phyloP scores from a whole-genome alignment of 2,329 filamentous ascomycete species.

The Drechslerella stenobrocha region DNA sequence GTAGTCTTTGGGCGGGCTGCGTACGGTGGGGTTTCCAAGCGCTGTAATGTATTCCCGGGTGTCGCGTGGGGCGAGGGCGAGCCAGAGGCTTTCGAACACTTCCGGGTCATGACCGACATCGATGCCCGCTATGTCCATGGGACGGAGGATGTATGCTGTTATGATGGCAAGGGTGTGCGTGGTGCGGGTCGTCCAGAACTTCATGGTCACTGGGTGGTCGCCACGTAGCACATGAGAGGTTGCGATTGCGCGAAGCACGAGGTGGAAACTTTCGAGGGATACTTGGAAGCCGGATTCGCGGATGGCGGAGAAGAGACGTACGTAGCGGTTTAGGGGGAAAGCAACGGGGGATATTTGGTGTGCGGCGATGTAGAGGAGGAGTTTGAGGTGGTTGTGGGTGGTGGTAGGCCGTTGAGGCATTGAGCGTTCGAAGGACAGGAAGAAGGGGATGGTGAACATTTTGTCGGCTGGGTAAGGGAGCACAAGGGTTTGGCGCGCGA shows the following conservation, averaged over 20 bases:
- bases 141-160: constrained; percentile 23
- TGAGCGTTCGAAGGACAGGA: constrained; percentile 56
- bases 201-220: constrained; percentile 23
- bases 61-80: constrained; percentile 32
- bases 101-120: constrained; percentile 42
- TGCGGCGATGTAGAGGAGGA: constrained; percentile 44
- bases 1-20: constrained; percentile 5
- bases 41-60: constrained; percentile 28
- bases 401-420: constrained; percentile 34
- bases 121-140: constrained; percentile 37
- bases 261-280: constrained; percentile 48
- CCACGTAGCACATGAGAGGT: constrained; percentile 30
- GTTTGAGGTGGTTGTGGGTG: constrained; percentile 47
- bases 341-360: constrained; percentile 23
- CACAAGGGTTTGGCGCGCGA: constrained; percentile 24
- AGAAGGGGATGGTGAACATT: constrained; percentile 56
- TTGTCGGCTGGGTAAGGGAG: constrained; percentile 56
- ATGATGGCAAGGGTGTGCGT: constrained; percentile 29
- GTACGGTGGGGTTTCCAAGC: constrained; percentile 9
- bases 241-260: constrained; percentile 47
- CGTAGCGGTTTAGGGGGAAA: constrained; percentile 23
- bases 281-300: constrained; percentile 19
- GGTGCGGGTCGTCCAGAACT: constrained; percentile 41
- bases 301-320: constrained; percentile 15
- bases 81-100: constrained; percentile 37